phyloP scores from a whole-genome alignment of 108 stramenopile genomes.

The Hondaea fermentalgiana region DNA sequence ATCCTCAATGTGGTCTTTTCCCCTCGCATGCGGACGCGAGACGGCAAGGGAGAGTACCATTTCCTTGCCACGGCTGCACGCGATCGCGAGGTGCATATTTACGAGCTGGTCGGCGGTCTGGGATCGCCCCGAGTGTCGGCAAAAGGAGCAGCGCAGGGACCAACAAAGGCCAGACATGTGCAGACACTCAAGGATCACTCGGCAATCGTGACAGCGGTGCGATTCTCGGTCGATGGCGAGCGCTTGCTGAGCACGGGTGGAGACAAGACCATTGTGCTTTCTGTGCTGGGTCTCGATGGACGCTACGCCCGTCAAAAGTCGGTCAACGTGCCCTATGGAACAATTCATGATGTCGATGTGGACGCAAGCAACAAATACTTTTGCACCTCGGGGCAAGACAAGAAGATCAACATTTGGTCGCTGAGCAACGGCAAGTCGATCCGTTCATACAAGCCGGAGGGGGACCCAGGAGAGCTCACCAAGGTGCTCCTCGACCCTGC shows the following conservation, averaged over 20 bases:
- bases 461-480: neutral
- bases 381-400: conserved; percentile 23
- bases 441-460: neutral
- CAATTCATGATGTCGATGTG: conserved; percentile 15
- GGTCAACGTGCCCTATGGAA: neutral
- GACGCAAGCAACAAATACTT: conserved; percentile 32
- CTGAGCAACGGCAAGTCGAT: neutral
- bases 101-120: neutral
- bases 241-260: conserved; percentile 5
- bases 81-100: conserved; percentile 12
- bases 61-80: neutral
- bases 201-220: conserved; percentile 2
- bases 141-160: too few relatives aligned
- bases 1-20: conserved; percentile 3
- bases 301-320: neutral
- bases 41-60: neutral
- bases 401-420: conserved; percentile 14
- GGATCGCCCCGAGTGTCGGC: too few relatives aligned
- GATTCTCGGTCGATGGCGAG: neutral
- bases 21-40: neutral
- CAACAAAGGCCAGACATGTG: neutral
- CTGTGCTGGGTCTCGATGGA: neutral
- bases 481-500: conserved; percentile 24
- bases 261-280: neutral
- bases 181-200: conserved; percentile 26